A percentile compares a stretch with the other conserved stretches of the same genome.
Evolutionary conservation across 306 rosid genomes (phyloP).

Genomic region (Comarum palustre): DNA sequence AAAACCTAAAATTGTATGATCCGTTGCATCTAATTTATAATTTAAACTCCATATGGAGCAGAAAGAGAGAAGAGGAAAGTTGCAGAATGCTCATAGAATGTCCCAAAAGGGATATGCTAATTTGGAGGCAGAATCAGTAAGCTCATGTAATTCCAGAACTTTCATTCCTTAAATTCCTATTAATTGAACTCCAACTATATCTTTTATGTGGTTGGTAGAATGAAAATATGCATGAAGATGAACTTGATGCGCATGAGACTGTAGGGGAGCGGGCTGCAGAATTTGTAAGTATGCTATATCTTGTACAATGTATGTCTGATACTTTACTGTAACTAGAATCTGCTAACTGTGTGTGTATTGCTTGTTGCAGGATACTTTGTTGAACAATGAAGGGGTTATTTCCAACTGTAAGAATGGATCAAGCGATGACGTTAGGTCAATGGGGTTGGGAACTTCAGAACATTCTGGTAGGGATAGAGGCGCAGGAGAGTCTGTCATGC

Average conservation of each 20-base stretch:
- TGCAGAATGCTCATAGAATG: slow-evolving; percentile 10
- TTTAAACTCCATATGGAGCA: slow-evolving; percentile 11
- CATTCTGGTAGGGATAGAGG: slow-evolving; percentile 3
- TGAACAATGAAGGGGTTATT: background rate
- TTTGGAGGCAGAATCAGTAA: slow-evolving; percentile 15
- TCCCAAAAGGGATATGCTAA: background rate
- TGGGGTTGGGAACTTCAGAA: slow-evolving; percentile 3
- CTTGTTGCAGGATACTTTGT: background rate
- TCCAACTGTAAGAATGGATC: background rate
- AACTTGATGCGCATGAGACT: slow-evolving; percentile 10
- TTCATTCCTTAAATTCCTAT: background rate
- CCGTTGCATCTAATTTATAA: background rate
- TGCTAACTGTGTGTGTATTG: background rate
- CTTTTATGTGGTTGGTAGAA: background rate
- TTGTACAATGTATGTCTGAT: background rate
- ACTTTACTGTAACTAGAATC: background rate
- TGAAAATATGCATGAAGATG: slow-evolving; percentile 1
- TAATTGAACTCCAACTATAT: background rate
- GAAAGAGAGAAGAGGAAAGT: slow-evolving; percentile 7
- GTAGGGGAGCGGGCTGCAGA: slow-evolving; percentile 12
- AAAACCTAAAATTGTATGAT: background rate
- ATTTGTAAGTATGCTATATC: slow-evolving; percentile 11
- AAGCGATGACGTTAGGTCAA: background rate
- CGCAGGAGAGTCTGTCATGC: background rate
- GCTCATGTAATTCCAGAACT: background rate